These are phyloP conservation scores for Lodderomyces beijingensis DNA, from an alignment of 1,139 yeast genomes.

Conservation along the genomic window DNA sequence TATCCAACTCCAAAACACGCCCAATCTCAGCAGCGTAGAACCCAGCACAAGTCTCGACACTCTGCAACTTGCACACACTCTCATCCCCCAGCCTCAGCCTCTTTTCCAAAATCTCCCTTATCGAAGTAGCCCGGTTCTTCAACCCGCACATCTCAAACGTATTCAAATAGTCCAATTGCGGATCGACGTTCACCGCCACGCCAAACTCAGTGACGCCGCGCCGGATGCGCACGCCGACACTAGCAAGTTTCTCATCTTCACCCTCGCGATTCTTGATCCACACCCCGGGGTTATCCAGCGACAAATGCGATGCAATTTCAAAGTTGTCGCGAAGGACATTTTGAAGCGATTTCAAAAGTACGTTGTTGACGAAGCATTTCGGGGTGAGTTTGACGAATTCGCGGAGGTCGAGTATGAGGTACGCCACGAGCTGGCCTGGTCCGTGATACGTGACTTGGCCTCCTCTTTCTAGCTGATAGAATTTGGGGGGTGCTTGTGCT, in stretches of 20 bases:
- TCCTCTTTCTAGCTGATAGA: constrained; percentile 82
- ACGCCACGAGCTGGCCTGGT: constrained; percentile 87
- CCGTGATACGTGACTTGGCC: constrained; percentile 98
- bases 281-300: constrained; percentile 76
- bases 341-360: constrained; percentile 62
- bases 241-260: constrained; percentile 58
- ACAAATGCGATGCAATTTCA: constrained; percentile 36
- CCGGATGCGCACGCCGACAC: constrained; percentile 85
- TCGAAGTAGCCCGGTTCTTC: constrained; percentile 45
- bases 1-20: constrained; percentile 38
- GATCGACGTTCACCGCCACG: constrained; percentile 70
- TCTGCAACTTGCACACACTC: no score
- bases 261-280: constrained; percentile 48
- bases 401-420: constrained; percentile 72
- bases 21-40: constrained; percentile 53
- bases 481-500: constrained; percentile 18
- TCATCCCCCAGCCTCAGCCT: no score
- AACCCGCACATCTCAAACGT: constrained; percentile 83
- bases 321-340: constrained; percentile 44
- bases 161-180: constrained; percentile 70
- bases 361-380: constrained; percentile 67
- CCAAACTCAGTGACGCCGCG: constrained; percentile 89
- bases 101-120: constrained; percentile 16
- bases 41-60: constrained; percentile 44
- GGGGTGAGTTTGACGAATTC: constrained; percentile 59